phyloP scores from a whole-genome alignment of 2,329 filamentous ascomycete species.

The Purpureocillium lavendulum region DNA sequence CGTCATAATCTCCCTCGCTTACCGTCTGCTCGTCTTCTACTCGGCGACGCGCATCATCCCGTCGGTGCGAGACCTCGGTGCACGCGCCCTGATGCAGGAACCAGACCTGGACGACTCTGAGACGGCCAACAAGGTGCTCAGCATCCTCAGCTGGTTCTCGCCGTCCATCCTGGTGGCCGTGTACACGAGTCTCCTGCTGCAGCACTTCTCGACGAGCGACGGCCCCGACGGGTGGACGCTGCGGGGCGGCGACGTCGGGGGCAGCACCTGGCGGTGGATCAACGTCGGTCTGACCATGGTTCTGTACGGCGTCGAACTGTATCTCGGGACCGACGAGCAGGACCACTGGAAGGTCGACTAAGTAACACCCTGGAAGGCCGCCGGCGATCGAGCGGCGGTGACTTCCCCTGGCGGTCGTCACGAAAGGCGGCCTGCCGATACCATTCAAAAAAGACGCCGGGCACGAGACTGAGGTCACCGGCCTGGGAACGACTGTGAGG shows the following conservation, averaged over 20 bases:
- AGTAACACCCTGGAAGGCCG: slow-evolving; percentile 18
- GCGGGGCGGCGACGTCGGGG: slow-evolving; percentile 69
- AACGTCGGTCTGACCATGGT: slow-evolving; percentile 86
- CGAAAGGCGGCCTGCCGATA: too few species aligned
- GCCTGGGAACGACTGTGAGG: too few species aligned
- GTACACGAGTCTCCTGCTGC: slow-evolving; percentile 90
- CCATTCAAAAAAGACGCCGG: too few species aligned
- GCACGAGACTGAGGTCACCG: too few species aligned
- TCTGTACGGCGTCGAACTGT: slow-evolving; percentile 83
- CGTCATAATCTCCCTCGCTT: slow-evolving; percentile 89
- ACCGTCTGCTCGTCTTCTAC: slow-evolving; percentile 91
- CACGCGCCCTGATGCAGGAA: slow-evolving; percentile 73
- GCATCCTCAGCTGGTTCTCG: slow-evolving; percentile 86
- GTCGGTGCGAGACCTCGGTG: slow-evolving; percentile 79
- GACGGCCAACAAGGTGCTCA: slow-evolving; percentile 69
- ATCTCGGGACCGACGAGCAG: slow-evolving; percentile 74
- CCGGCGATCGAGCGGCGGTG: too few species aligned
- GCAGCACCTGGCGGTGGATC: slow-evolving; percentile 87
- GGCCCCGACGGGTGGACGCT: slow-evolving; percentile 73
- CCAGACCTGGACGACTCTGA: slow-evolving; percentile 80
- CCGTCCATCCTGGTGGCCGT: slow-evolving; percentile 91
- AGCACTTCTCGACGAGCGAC: slow-evolving; percentile 80
- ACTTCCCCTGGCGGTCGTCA: too few species aligned
- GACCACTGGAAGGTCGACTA: slow-evolving; percentile 96
- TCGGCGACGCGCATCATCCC: slow-evolving; percentile 93